Conservation (phyloP, 1,139 yeast genomes). For the Scheffersomyces lignicola region DNA sequence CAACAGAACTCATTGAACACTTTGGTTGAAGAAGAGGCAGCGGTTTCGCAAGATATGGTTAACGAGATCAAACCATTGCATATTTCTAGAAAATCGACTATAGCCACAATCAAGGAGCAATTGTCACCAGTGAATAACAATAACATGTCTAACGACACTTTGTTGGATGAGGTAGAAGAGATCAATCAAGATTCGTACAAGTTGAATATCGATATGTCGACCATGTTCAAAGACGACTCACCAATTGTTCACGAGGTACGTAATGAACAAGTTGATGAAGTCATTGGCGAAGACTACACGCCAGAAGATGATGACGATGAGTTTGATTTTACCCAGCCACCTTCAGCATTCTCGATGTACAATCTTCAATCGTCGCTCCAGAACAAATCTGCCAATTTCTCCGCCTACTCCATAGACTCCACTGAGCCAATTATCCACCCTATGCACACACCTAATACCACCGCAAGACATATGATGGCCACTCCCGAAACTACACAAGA, state of each 20-base stretch:
- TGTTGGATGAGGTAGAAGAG: constrained; percentile 10
- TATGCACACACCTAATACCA: neutral
- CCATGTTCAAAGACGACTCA: neutral
- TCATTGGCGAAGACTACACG: constrained; percentile 4
- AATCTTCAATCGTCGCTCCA: neutral
- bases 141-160: constrained; percentile 19
- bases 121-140: constrained; percentile 8
- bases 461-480: no score
- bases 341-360: constrained; percentile 4
- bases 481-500: neutral
- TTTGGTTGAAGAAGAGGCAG: constrained; percentile 21
- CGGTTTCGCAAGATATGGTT: constrained; percentile 5
- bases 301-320: constrained; percentile 9
- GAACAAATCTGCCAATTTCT: constrained; percentile 4
- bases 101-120: constrained; percentile 4
- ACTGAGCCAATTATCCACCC: constrained; percentile 2
- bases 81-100: constrained; percentile 18
- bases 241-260: neutral
- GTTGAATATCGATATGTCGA: constrained; percentile 4
- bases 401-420: constrained; percentile 9
- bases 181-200: constrained; percentile 2
- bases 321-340: constrained; percentile 6
- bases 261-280: constrained; percentile 2
- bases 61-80: constrained; percentile 22
- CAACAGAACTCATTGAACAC: constrained; percentile 25